Percentiles rank a stretch among this genome's conserved stretches.
Evolutionary conservation across 2,329 filamentous ascomycete genomes (phyloP).

Genomic region (Fusarium cyanostomum): DNA sequence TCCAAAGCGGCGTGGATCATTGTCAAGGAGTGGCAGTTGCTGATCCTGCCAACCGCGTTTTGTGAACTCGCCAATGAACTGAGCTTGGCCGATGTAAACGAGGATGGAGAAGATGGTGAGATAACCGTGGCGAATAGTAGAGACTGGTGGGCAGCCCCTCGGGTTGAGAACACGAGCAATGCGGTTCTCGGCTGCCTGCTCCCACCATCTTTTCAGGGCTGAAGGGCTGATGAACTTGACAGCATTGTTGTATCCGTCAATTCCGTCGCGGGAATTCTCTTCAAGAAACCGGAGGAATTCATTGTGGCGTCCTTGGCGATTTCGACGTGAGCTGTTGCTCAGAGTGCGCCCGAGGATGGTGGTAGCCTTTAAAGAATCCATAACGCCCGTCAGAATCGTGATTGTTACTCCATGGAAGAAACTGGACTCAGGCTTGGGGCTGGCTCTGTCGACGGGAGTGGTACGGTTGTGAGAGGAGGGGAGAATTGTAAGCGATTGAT

Average conservation of each 20-base stretch:
- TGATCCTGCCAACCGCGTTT: background rate
- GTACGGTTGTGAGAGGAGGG: too few relatives aligned
- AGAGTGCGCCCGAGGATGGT: background rate
- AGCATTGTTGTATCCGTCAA: background rate
- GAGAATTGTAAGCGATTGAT: background rate
- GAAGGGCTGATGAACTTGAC: background rate
- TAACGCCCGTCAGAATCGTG: background rate
- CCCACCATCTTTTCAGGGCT: background rate
- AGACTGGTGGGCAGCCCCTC: background rate
- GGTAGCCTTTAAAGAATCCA: background rate
- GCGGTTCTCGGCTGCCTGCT: background rate
- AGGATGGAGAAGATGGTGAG: conserved; percentile 29
- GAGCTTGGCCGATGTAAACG: conserved; percentile 1
- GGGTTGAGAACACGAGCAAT: background rate
- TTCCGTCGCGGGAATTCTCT: background rate
- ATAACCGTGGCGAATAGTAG: conserved; percentile 9
- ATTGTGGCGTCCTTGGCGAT: background rate
- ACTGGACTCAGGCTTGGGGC: too few relatives aligned
- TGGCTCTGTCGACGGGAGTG: too few relatives aligned
- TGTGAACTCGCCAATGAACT: conserved; percentile 2
- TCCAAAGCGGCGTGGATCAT: background rate
- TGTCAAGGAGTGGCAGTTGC: conserved; percentile 5
- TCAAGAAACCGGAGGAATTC: background rate
- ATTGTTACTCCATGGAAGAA: background rate
- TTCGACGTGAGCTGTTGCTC: background rate